Conservation (phyloP, 2,329 filamentous ascomycete genomes). For the Epichloe gansuensis region DNA sequence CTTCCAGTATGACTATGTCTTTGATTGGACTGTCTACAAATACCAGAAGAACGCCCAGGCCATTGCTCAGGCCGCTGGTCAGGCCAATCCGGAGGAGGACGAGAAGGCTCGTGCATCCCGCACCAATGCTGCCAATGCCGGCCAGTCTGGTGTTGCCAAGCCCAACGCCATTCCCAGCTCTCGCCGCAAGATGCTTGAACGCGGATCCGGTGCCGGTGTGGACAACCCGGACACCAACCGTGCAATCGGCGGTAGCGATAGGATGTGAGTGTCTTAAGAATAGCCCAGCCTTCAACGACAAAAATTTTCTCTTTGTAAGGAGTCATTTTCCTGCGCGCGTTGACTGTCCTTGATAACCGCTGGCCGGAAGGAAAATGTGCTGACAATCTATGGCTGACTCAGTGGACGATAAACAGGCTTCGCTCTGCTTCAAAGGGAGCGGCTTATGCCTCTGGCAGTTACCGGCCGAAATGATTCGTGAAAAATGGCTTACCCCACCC, state of each 20-base stretch:
- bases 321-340: conserved; percentile 68
- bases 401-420: conserved; percentile 75
- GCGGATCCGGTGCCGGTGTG: conserved; percentile 41
- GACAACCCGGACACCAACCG: conserved; percentile 62
- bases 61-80: conserved; percentile 68
- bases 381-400: conserved; percentile 68
- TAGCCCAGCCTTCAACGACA: conserved; percentile 28
- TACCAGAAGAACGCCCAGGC: conserved; percentile 97
- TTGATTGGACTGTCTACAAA: conserved; percentile 99
- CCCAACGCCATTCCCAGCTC: conserved; percentile 62
- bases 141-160: conserved; percentile 51
- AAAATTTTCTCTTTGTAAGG: conserved; percentile 63
- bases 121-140: conserved; percentile 51
- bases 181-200: conserved; percentile 75
- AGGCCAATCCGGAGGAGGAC: conserved; percentile 55
- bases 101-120: conserved; percentile 62
- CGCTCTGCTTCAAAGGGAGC: conserved; percentile 67
- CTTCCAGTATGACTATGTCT: conserved; percentile 99
- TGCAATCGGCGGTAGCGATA: conserved; percentile 68
- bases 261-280: conserved; percentile 77
- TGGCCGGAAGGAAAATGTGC: conserved; percentile 58
- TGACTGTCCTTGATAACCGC: conserved; percentile 62
- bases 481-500: conserved; percentile 5
- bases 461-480: conserved; percentile 23
- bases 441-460: conserved; percentile 30